Evolutionary conservation across 257 asterid genomes (phyloP).

Genomic region (Anisodus acutangulus): DNA sequence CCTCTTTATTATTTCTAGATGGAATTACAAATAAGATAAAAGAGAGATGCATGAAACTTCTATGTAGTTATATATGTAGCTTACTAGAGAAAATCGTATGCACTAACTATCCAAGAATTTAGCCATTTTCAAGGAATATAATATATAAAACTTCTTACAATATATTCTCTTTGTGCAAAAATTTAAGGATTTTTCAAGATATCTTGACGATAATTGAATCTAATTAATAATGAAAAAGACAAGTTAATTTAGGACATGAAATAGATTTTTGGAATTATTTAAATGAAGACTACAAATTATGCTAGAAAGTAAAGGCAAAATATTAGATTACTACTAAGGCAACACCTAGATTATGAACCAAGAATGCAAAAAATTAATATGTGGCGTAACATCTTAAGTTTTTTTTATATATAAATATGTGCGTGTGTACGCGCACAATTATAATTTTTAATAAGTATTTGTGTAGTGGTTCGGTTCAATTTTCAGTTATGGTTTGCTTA

Average conservation of each 20-base stretch:
- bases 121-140: not conserved
- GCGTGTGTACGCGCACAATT: no score
- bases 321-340: not conserved
- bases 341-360: not conserved
- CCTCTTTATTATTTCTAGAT: slow-evolving; percentile 55
- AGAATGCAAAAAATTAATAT: not conserved
- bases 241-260: not conserved
- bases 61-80: not conserved
- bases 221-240: not conserved
- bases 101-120: not conserved
- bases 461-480: no score
- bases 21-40: slow-evolving; percentile 53
- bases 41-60: no score
- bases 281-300: not conserved
- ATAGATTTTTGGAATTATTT: not conserved
- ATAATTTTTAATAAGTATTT: no score
- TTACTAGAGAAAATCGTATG: not conserved
- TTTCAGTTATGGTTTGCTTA: no score
- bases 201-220: not conserved
- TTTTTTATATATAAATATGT: no score
- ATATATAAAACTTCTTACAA: not conserved
- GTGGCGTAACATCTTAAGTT: not conserved
- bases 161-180: no score
- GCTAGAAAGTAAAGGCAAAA: not conserved
- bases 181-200: not conserved